A percentile compares a stretch with the other conserved stretches of the same genome.
phyloP scores from a whole-genome alignment of 1,284 basidiomycete species.

The Sporisorium exsertum region DNA sequence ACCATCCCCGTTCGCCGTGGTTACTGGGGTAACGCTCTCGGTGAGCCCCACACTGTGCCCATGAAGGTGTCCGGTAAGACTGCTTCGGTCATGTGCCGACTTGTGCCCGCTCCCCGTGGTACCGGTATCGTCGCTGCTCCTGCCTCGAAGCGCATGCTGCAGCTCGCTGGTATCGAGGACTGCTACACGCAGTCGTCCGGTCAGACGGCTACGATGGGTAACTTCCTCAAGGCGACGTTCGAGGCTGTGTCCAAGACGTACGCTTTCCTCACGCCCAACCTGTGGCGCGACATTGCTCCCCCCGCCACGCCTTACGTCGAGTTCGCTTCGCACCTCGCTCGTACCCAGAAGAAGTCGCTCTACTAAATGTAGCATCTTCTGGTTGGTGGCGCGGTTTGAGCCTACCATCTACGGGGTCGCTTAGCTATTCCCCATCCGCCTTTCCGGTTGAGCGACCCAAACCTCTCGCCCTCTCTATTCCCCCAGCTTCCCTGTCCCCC shows the following conservation, averaged over 20 bases:
- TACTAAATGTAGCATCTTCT: constrained; percentile 36
- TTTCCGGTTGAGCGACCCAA: constrained; percentile 14
- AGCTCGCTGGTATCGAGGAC: constrained; percentile 97
- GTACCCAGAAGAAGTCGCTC: constrained; percentile 63
- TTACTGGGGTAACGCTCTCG: constrained; percentile 87
- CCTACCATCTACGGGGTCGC: constrained; percentile 13
- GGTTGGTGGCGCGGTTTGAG: not conserved
- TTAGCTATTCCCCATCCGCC: not conserved
- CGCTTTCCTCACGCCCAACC: constrained; percentile 94
- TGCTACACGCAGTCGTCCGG: constrained; percentile 95
- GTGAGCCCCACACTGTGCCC: constrained; percentile 99
- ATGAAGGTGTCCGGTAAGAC: constrained; percentile 97
- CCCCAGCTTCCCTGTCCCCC: constrained; percentile 40
- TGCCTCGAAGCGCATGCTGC: constrained; percentile 93
- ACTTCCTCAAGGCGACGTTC: constrained; percentile 99
- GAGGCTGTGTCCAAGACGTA: constrained; percentile 98
- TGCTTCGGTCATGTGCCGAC: constrained; percentile 98
- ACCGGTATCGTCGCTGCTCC: constrained; percentile 99
- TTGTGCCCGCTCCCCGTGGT: constrained; percentile 96
- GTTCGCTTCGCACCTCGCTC: constrained; percentile 66
- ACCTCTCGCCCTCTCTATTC: constrained; percentile 47
- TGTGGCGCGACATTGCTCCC: constrained; percentile 90
- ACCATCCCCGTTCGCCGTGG: constrained; percentile 96
- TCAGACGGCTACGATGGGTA: constrained; percentile 98
- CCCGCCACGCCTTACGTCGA: constrained; percentile 73